Evolutionary conservation across 108 stramenopile species (phyloP).

Genomic region (Nannochloropsis salina): DNA sequence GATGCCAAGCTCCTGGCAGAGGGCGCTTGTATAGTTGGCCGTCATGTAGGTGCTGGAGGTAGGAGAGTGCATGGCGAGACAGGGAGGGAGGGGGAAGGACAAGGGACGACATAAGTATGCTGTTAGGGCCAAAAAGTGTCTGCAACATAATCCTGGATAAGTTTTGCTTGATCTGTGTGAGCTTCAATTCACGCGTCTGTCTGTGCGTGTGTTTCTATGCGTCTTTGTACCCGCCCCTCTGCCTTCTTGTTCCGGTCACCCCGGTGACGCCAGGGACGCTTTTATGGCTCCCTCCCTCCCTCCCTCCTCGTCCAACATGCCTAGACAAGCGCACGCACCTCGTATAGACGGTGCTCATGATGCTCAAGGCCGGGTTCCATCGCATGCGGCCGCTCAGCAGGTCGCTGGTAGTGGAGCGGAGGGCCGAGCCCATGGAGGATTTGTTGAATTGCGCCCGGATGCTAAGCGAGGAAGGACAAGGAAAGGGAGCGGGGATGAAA

Average conservation of each 20-base stretch:
- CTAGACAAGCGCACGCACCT: background rate
- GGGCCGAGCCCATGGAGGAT: background rate
- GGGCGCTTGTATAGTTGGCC: background rate
- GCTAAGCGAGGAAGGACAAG: background rate
- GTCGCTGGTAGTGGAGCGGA: background rate
- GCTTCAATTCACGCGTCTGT: too few relatives aligned
- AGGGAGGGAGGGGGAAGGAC: background rate
- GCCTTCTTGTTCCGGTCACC: too few relatives aligned
- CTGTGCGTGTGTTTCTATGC: too few relatives aligned
- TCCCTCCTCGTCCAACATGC: background rate
- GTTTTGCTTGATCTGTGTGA: too few relatives aligned
- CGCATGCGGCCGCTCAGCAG: constrained; percentile 2
- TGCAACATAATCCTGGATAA: too few relatives aligned
- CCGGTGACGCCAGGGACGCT: too few relatives aligned
- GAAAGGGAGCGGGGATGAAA: background rate
- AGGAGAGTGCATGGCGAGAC: background rate
- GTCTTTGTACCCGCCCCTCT: too few relatives aligned
- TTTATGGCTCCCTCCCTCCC: background rate
- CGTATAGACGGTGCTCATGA: background rate
- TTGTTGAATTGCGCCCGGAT: background rate
- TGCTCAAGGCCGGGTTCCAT: background rate
- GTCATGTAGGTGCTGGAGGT: background rate
- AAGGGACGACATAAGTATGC: background rate
- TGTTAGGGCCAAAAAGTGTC: too few relatives aligned
- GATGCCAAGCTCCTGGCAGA: background rate